Percentiles rank a stretch among this genome's conserved stretches.
Conservation (phyloP, 2,329 filamentous ascomycete species). For the Hymenoscyphus salicellus region DNA sequence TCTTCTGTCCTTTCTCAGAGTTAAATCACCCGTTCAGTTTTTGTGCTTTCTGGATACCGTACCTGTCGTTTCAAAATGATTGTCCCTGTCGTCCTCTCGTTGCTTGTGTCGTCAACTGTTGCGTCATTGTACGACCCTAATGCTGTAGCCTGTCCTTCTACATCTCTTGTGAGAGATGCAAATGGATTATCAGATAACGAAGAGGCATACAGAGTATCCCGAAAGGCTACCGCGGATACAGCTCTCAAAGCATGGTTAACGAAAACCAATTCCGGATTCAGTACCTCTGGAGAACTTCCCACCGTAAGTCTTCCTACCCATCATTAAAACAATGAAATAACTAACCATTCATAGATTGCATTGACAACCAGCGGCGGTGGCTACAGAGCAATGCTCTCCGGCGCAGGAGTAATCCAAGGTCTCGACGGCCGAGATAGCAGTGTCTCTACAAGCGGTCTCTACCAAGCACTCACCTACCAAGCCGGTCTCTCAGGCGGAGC, state of each 20-base stretch:
- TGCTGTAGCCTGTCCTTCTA: constrained; percentile 39
- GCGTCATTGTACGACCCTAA: constrained; percentile 37
- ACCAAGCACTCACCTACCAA: constrained; percentile 46
- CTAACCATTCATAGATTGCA: constrained; percentile 32
- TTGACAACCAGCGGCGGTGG: constrained; percentile 45
- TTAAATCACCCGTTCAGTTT: neutral
- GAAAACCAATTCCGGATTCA: constrained; percentile 38
- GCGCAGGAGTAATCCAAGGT: constrained; percentile 41
- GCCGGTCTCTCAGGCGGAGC: constrained; percentile 45
- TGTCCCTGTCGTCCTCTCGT: constrained; percentile 11
- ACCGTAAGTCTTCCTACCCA: constrained; percentile 22
- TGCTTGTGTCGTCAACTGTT: constrained; percentile 14
- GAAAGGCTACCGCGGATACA: constrained; percentile 40
- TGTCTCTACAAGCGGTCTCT: constrained; percentile 41
- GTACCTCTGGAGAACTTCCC: constrained; percentile 37
- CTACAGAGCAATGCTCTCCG: constrained; percentile 40
- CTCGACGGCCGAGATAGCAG: constrained; percentile 44
- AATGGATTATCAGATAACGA: constrained; percentile 39
- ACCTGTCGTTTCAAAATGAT: constrained; percentile 16
- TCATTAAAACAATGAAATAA: neutral
- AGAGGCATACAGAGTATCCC: constrained; percentile 38
- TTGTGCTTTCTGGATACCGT: neutral
- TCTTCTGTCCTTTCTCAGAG: neutral
- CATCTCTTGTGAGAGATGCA: constrained; percentile 39
- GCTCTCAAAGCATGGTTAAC: constrained; percentile 41